Base-by-base conservation (phyloP, 2,329 filamentous ascomycete genomes). In the Pseudocercospora vitis region DNA sequence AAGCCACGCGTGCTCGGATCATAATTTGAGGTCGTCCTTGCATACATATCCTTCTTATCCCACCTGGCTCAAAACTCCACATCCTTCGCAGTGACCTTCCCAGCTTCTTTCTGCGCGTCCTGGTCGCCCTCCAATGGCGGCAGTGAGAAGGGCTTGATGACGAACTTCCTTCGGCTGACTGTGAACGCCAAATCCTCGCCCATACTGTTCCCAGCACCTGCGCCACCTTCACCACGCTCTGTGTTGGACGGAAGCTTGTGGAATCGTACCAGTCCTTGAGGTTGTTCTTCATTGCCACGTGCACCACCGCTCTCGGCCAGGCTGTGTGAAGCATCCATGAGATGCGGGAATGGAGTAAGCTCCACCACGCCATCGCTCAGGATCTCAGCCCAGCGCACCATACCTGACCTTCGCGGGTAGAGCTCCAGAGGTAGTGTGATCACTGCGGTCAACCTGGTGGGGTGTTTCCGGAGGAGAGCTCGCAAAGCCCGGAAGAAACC, bases 141-240 rank as follows among this genome's bases (percentile, higher is more conserved):
- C 37, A 99, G 76, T 68, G 88, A 94, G 71, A 91, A 96, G 0
- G 91, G 90, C 64, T 86, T 88, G 59, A 99, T 90, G 32, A 89
- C 81, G 61, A 99, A 84, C 48, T 89, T 91, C 63, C 82, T 85
- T 64, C 89, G 80, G 70, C 90, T 96, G 48, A 99, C 74, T 56
- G 85, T 91, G 70, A 99, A 99, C 3, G 91, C 91, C 72, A 96
- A 81, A 71, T 96, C 91, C 66, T 95, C 89, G 19, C 88, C 85
- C 50, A 86, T 80, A 58, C 84, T 73, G 23, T 75, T 74, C 1
- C 70, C 84, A 53, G 82, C 82, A 55, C 84, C 83, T 1, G 82
- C 80, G 7, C 84, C 86, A 11, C 89, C 90, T 2, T 91, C 91
- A 1, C 94, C 92, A 61, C 88, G 89, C 68, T 97, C 92, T 55